These are phyloP conservation scores for Sungouiozyma intestinalis DNA, from an alignment of 805 yeast species.

Conservation along the genomic window DNA sequence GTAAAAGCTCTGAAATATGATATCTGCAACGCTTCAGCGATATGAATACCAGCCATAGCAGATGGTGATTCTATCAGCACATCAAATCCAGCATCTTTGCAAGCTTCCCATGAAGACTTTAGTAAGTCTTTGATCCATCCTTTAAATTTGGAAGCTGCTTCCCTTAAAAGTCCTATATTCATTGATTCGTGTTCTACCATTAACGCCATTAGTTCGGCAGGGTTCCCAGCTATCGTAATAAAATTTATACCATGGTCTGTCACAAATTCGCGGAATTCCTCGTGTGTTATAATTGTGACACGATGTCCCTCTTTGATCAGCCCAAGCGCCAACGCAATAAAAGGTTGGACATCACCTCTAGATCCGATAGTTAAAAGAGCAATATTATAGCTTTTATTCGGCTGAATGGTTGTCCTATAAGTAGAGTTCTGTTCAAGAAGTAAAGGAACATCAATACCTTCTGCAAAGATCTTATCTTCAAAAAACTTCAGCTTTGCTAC, in stretches of 20 bases:
- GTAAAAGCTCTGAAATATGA: conserved; percentile 94
- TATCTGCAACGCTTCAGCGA: conserved; percentile 82
- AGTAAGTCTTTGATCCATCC: conserved; percentile 76
- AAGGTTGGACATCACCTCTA: conserved; percentile 95
- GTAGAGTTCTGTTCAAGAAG: conserved; percentile 57
- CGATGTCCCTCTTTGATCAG: conserved; percentile 70
- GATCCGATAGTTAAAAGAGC: conserved; percentile 84
- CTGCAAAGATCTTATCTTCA: conserved; percentile 53
- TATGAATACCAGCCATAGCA: conserved; percentile 90
- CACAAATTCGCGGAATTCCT: conserved; percentile 73
- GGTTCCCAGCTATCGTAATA: conserved; percentile 79
- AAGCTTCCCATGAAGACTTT: conserved; percentile 72
- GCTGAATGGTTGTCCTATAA: conserved; percentile 39
- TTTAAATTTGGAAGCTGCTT: conserved; percentile 69
- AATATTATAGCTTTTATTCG: conserved; percentile 46
- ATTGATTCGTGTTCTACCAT: conserved; percentile 89
- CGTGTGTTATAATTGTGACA: conserved; percentile 79
- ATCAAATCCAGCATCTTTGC: conserved; percentile 53
- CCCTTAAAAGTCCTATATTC: conserved; percentile 71
- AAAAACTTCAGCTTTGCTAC: conserved; percentile 54
- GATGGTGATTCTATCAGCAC: conserved; percentile 90
- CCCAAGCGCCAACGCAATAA: conserved; percentile 79
- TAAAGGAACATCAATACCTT: conserved; percentile 59
- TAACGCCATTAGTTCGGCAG: conserved; percentile 80
- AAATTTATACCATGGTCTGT: conserved; percentile 55